These are phyloP conservation scores for Beauveria sp. DNA, from an alignment of 2,329 filamentous ascomycete species.

Conservation along the genomic window DNA sequence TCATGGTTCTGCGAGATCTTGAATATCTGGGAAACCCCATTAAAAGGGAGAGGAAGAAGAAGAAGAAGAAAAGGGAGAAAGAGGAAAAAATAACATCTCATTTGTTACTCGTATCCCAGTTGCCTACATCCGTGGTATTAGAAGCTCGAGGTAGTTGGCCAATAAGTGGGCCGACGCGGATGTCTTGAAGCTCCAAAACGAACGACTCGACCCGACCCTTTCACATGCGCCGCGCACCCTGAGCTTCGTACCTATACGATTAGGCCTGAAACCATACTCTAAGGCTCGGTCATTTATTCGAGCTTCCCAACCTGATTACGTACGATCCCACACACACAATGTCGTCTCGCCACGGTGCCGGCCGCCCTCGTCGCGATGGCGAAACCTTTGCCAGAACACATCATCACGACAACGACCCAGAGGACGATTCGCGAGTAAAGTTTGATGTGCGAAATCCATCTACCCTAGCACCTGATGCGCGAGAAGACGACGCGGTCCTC, in stretches of 20 bases:
- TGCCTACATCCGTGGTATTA: no score
- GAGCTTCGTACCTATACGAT: neutral
- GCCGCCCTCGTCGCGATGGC: constrained; percentile 73
- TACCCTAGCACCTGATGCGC: constrained; percentile 74
- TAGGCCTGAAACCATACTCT: neutral
- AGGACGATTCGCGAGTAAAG: constrained; percentile 65
- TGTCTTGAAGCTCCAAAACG: neutral
- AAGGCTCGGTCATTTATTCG: neutral
- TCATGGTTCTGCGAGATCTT: no score
- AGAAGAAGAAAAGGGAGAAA: no score
- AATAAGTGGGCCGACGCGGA: constrained; percentile 2
- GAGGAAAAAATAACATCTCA: no score
- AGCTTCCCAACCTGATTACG: neutral
- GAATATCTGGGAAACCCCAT: no score
- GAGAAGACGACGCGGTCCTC: constrained; percentile 63
- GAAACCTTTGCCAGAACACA: constrained; percentile 74
- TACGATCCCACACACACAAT: constrained; percentile 26
- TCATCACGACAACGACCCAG: constrained; percentile 45
- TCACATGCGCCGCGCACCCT: neutral
- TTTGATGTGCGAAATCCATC: constrained; percentile 96
- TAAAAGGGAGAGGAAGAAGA: no score
- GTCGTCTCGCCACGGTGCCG: constrained; percentile 54
- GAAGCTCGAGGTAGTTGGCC: neutral
- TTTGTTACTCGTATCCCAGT: no score
- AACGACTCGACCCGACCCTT: neutral